Evolutionary conservation across 768 basidiomycete genomes (phyloP).

Genomic region (Obba rivulosa): DNA sequence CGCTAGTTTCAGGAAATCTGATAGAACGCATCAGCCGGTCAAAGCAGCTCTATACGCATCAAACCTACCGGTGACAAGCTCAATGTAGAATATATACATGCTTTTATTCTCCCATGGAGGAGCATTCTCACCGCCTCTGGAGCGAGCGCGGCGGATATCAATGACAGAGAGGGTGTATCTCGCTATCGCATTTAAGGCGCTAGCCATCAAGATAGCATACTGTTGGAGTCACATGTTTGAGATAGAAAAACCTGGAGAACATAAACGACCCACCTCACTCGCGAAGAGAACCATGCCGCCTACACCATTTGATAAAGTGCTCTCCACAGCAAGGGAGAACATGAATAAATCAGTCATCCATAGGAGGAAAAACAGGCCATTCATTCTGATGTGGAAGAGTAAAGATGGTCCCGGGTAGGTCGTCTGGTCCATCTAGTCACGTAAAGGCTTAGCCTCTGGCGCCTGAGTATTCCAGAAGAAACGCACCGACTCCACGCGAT

Average conservation of each 20-base stretch:
- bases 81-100: slow-evolving; percentile 95
- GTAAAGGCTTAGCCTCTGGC: background rate
- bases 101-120: slow-evolving; percentile 97
- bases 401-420: slow-evolving; percentile 80
- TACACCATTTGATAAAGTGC: slow-evolving; percentile 71
- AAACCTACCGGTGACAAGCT: slow-evolving; percentile 76
- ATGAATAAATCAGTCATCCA: slow-evolving; percentile 72
- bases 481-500: slow-evolving; percentile 93
- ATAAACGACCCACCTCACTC: slow-evolving; percentile 62
- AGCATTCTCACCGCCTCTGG: slow-evolving; percentile 75
- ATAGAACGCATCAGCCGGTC: slow-evolving; percentile 7
- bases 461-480: slow-evolving; percentile 8
- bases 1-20: slow-evolving; percentile 90
- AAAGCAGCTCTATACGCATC: slow-evolving; percentile 1
- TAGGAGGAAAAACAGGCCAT: slow-evolving; percentile 65
- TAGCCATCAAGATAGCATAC: slow-evolving; percentile 88
- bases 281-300: slow-evolving; percentile 94
- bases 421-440: slow-evolving; percentile 88
- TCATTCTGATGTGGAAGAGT: slow-evolving; percentile 84
- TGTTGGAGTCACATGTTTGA: slow-evolving; percentile 24
- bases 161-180: slow-evolving; percentile 81
- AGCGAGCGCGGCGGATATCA: slow-evolving; percentile 76
- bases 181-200: slow-evolving; percentile 66
- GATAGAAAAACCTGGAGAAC: background rate
- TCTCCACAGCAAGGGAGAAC: slow-evolving; percentile 77